Base-by-base conservation (phyloP, 208 protist genomes). In the Crithidia expoeki region DNA sequence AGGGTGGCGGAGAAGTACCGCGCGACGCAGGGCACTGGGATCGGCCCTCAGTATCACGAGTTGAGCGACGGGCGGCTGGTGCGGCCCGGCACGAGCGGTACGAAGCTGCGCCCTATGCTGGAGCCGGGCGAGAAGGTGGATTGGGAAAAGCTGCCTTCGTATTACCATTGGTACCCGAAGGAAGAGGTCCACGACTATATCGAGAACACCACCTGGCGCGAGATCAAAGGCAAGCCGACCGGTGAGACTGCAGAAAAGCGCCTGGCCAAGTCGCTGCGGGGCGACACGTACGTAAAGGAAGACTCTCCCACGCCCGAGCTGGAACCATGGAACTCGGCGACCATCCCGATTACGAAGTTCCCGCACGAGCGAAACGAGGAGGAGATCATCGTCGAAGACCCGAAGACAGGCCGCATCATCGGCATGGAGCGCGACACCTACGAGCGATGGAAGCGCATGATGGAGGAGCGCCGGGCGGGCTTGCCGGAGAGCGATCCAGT, bases 111-210 rank as follows among this genome's bases (percentile, higher is more conserved):
- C 6, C 90, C 90, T 2, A 82, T 95, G 76, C 72, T 95, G 10
- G 88, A 95, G 82, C 90, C 90, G 4, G 90, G 90, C 40, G 88
- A 95, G 73, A 75, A 72, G 1, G 84, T 94, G 17, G 81, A 93
- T 34, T 95, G 90, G 88, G 90, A 95, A 68, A 84, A 88, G 72
- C 80, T 95, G 38, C 90, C 90, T 6, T 95, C 88, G 11, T 95
- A 95, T 78, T 95, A 94, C 73, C 85, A 95, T 76, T 95, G 90
- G 90, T 95, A 85, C 74, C 90, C 90, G 11, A 93, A 93, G 81
- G 90, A 95, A 74, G 68, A 89, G 50, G 70, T 95, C 23, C 74
- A 89, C 61, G 90, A 95, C 70, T 95, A 95, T 73, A 86, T 93
- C 51, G 90, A 95, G 72, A 95, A 95, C 76, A 94, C 80, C 0